These are phyloP conservation scores for Xylariaceae sp. DNA, from an alignment of 2,329 filamentous ascomycete genomes.

Conservation along the genomic window DNA sequence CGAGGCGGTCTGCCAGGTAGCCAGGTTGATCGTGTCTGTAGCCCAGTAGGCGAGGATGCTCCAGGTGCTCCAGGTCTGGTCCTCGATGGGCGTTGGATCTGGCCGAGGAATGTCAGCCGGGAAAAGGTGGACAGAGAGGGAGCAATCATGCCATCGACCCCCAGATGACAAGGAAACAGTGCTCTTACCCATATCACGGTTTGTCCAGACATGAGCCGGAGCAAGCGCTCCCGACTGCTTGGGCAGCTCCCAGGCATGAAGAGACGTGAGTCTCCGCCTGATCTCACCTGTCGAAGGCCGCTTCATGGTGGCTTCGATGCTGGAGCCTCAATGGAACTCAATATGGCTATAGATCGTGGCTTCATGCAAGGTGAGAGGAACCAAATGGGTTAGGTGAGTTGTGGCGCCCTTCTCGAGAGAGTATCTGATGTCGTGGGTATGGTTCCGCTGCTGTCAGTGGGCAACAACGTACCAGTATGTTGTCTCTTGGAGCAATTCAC, in stretches of 20 bases:
- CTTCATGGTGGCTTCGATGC: slow-evolving; percentile 12
- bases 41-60: slow-evolving; percentile 30
- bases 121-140: no score
- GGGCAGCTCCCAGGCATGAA: slow-evolving; percentile 38
- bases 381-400: no score
- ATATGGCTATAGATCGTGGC: no score
- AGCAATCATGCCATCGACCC: no score
- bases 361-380: no score
- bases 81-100: slow-evolving; percentile 28
- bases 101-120: slow-evolving; percentile 6
- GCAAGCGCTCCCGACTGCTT: slow-evolving; percentile 40
- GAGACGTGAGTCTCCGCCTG: slow-evolving; percentile 31
- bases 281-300: slow-evolving; percentile 16
- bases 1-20: slow-evolving; percentile 28
- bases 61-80: slow-evolving; percentile 31
- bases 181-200: slow-evolving; percentile 25
- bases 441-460: no score
- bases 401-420: no score
- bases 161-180: slow-evolving; percentile 5
- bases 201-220: slow-evolving; percentile 34
- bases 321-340: no score
- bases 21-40: slow-evolving; percentile 27
- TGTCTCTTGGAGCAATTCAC: no score
- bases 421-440: no score
- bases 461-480: no score